Percentiles rank a stretch among this genome's conserved stretches.
Conservation (phyloP, 1,139 yeast species). For the Kodamaea ohmeri region DNA sequence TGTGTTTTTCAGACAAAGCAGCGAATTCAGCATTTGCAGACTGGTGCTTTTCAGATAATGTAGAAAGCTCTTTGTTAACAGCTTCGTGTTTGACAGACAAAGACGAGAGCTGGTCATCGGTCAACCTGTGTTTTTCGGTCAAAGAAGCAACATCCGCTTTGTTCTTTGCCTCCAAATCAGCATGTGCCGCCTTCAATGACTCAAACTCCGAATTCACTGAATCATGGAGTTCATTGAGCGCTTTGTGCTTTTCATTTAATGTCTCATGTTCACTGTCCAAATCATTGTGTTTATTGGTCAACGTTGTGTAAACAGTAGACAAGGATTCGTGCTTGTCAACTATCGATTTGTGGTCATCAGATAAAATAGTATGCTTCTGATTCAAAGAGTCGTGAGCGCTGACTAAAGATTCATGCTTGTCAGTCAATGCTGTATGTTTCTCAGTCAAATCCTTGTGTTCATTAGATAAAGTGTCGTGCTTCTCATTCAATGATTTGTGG, state of each 20-base stretch:
- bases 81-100: not conserved
- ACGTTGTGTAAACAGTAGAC: not conserved
- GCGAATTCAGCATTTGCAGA: not conserved
- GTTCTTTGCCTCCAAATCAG: not conserved
- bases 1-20: not conserved
- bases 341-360: not conserved
- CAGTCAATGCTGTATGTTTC: not conserved
- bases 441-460: not conserved
- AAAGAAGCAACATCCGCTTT: not conserved
- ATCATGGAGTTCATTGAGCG: not conserved
- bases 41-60: not conserved
- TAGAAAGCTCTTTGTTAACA: not conserved
- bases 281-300: not conserved
- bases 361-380: too few species aligned
- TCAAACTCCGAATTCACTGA: not conserved
- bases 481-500: not conserved
- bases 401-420: not conserved
- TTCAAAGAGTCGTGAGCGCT: not conserved
- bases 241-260: slow-evolving; percentile 1
- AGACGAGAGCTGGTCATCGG: not conserved
- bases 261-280: slow-evolving; percentile 1
- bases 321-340: not conserved
- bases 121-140: not conserved
- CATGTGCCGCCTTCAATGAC: not conserved
- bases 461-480: not conserved